Base-by-base conservation (phyloP, 371 early-diverging fungal genomes). In the Syncephalastrum contaminatum region DNA sequence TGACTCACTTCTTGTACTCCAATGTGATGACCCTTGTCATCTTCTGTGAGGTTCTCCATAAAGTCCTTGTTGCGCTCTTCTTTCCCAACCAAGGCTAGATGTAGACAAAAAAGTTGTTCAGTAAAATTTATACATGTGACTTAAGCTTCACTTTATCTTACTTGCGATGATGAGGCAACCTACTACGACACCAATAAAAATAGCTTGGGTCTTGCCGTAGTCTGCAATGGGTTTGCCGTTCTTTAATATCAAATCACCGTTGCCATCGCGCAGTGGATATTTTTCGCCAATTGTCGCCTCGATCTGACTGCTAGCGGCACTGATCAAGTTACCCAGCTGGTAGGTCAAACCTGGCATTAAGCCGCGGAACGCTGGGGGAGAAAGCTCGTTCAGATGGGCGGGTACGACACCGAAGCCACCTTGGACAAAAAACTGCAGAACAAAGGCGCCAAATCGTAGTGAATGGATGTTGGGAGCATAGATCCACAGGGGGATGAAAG, bases 241-340 rank as follows among this genome's bases (percentile, higher is more conserved):
- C 40, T 70, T 69, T 22, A 66, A 42, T 15, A 63, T 58, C 41
- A 50, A 44, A 14, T 50, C 66, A 2, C 77, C 80, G 47, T 76
- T 69, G 0, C 50, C 48, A 40, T 70, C 70, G 14, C 54, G 40
- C n/a, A 74, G 24, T 5, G 69, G 72, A 51, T 74, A 75, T 39
- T 51, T 59, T 41, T 83, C 88, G 47, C 84, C 87, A 54, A 86
- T 64, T 4, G 73, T 70, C 8, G 88, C 86, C 53, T 88, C 83
- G 25, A 88, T 86, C 61, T 86, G 87, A 50, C 83, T 80, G 22
- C 82, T 77, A 7, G 86, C 80, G 10, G 88, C 82, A 43, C 82
- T 74, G 43, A 88, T 75, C 57, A 88, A 63, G 56, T 85, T 90
- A 53, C 88, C 88, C 14, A 86, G 66, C 62, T 90, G 88, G 63